Evolutionary conservation across 208 protist species (phyloP).

Genomic region (Trichomonas tenax): DNA sequence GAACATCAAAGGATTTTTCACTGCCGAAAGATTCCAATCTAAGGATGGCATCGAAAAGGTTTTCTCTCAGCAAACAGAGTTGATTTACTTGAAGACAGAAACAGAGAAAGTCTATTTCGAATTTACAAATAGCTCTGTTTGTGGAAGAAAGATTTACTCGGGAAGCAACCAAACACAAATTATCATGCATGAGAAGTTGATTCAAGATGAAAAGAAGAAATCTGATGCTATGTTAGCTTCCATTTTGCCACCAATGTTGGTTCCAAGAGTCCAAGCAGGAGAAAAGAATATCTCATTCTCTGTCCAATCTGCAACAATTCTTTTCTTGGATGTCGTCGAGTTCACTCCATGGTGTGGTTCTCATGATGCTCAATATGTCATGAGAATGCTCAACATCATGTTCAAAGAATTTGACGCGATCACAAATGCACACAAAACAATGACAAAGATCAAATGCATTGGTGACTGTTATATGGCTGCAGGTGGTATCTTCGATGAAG

Average conservation of each 20-base stretch:
- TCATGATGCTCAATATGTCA: background rate
- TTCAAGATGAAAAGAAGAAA: background rate
- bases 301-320: background rate
- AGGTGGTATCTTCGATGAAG: background rate
- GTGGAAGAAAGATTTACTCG: background rate
- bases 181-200: background rate
- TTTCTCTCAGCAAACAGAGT: background rate
- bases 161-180: background rate
- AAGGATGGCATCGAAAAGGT: background rate
- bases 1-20: background rate
- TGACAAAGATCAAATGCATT: conserved; percentile 2
- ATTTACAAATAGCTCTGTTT: background rate
- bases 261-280: background rate
- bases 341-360: background rate
- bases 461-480: conserved; percentile 17
- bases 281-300: background rate
- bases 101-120: background rate
- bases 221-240: background rate
- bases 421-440: background rate
- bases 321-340: background rate
- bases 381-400: background rate
- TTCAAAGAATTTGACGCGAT: background rate
- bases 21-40: background rate
- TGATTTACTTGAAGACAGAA: background rate
- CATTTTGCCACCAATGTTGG: background rate